Evolutionary conservation across 345 rosid genomes (phyloP).

Genomic region (Anacardium occidentale): DNA sequence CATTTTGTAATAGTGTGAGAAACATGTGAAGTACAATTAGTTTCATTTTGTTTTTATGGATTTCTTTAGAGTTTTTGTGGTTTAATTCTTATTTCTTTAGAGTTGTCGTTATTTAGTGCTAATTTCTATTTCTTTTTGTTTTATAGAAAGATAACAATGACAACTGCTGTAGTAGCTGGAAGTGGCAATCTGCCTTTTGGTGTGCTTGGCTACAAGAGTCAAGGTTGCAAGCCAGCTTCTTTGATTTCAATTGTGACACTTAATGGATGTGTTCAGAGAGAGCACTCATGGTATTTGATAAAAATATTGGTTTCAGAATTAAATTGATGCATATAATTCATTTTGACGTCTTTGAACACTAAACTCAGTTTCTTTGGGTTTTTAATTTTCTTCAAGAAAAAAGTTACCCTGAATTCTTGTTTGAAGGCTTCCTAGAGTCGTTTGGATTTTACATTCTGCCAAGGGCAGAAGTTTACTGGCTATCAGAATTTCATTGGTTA

Average conservation of each 20-base stretch:
- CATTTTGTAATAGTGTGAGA: neutral
- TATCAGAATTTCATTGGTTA: neutral
- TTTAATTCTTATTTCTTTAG: slow-evolving; percentile 13
- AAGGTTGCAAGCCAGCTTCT: slow-evolving; percentile 37
- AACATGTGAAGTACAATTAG: neutral
- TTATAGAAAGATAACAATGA: slow-evolving; percentile 45
- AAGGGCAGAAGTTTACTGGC: neutral
- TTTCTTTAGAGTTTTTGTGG: slow-evolving; percentile 9
- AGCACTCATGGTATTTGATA: slow-evolving; percentile 56
- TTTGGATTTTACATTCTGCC: neutral
- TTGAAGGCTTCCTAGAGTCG: neutral
- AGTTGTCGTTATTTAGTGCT: slow-evolving; percentile 8
- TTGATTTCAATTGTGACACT: slow-evolving; percentile 37
- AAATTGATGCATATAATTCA: slow-evolving; percentile 2
- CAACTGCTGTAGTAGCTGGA: slow-evolving; percentile 50
- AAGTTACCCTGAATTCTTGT: neutral
- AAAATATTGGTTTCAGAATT: slow-evolving; percentile 4
- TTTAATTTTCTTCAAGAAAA: neutral
- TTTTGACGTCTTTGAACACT: neutral
- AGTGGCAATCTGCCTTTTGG: slow-evolving; percentile 38
- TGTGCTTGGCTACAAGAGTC: slow-evolving; percentile 31
- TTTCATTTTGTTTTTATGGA: too few relatives aligned
- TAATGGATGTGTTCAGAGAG: slow-evolving; percentile 47
- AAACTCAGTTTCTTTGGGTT: neutral
- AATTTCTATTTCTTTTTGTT: slow-evolving; percentile 10